Evolutionary conservation across 805 yeast species (phyloP), one percentile per base, ranked within the genome.

Genomic region (Candida sonorensis): DNA sequence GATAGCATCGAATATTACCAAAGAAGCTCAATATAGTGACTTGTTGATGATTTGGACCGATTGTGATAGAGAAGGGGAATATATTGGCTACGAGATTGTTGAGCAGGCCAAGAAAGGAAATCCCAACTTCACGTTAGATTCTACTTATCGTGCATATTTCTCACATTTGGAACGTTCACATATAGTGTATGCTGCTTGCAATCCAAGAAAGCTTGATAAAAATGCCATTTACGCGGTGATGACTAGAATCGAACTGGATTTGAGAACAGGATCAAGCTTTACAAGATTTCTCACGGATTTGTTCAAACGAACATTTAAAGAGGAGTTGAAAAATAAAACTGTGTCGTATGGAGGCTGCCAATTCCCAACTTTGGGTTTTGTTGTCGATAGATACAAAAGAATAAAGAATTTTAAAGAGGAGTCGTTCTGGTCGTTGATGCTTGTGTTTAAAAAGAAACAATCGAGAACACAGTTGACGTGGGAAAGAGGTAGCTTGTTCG

Each of bases 41-140:
- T 61, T 62, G 24, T 59, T 92, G 34, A 84, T 86, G 83, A 85
- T 92, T 7, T 92, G 98, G 97, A 92, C 98, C 1, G 99, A 92
- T 67, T 92, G 98, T 59, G 97, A 88, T 66, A 66, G 97, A 23
- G 97, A 88, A 53, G 97, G 97, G 2, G 97, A 88, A 54, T 81
- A 77, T 55, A 88, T 88, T 35, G 97, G 97, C 0, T 75, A 68
- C 61, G 95, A 88, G 47, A 75, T 94, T 11, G 66, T 74, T 22
- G 67, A 76, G 33, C 79, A 77, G n/a, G 96, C 95, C 0, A 51
- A 53, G 30, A 65, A 64, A 40, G 62, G 57, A 2, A 80, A 81
- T 48, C 45, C 57, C 1, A 41, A 58, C 2, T 48, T 86, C 26
- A 61, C 57, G 1, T 46, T 71, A 13, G 66, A 62, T 9, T 65